These are phyloP conservation scores for Kuraishia capsulata DNA, from an alignment of 805 yeast genomes.

Conservation along the genomic window DNA sequence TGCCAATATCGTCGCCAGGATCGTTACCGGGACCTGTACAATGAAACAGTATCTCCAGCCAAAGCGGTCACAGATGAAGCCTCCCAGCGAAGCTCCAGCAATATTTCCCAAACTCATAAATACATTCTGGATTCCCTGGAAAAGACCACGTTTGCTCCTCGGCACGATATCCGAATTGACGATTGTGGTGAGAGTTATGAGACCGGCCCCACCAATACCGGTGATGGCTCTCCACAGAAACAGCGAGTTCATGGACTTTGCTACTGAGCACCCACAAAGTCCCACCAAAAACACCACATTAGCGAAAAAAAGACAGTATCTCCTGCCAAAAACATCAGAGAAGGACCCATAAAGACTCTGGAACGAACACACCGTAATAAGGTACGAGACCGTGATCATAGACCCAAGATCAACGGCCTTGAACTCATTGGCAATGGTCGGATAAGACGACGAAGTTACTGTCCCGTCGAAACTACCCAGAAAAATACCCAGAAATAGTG, in stretches of 20 bases:
- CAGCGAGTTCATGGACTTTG: slow-evolving; percentile 29
- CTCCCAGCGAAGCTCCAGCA: slow-evolving; percentile 58
- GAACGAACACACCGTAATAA: slow-evolving; percentile 33
- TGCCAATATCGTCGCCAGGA: slow-evolving; percentile 19
- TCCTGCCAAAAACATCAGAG: slow-evolving; percentile 46
- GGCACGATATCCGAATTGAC: slow-evolving; percentile 72
- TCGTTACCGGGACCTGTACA: slow-evolving; percentile 38
- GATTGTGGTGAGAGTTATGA: slow-evolving; percentile 65
- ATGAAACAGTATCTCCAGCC: slow-evolving; percentile 68
- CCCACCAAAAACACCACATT: slow-evolving; percentile 25
- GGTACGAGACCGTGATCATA: slow-evolving; percentile 33
- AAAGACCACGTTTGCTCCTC: slow-evolving; percentile 66
- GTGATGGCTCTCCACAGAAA: slow-evolving; percentile 58
- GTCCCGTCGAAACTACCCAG: slow-evolving; percentile 39
- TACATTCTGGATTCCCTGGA: slow-evolving; percentile 75
- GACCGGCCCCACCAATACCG: slow-evolving; percentile 87
- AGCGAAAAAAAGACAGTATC: slow-evolving; percentile 23
- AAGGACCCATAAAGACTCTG: slow-evolving; percentile 48
- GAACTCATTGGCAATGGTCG: slow-evolving; percentile 34
- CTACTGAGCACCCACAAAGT: slow-evolving; percentile 31
- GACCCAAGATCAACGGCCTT: slow-evolving; percentile 25
- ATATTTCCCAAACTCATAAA: slow-evolving; percentile 72
- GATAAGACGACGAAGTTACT: slow-evolving; percentile 38
- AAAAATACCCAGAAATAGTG: slow-evolving; percentile 28
- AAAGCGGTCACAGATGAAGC: slow-evolving; percentile 36